Evolutionary conservation across 495 filamentous ascomycete species (phyloP).

Genomic region (Oidiodendron maius): DNA sequence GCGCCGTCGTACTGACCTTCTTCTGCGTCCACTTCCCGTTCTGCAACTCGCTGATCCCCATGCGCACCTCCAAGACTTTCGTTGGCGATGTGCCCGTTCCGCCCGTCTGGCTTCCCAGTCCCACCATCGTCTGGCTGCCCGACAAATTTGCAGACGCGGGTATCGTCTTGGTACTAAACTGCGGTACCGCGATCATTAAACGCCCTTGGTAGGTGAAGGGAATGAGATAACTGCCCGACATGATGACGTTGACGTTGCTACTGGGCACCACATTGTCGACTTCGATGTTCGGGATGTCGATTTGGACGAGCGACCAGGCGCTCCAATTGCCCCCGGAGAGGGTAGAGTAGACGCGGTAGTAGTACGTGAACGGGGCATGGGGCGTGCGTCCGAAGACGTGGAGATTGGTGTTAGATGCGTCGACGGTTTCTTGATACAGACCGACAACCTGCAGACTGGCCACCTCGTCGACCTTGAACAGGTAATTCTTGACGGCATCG

Average conservation of each 20-base stretch:
- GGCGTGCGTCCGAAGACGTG: slow-evolving; percentile 18
- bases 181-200: slow-evolving; percentile 13
- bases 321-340: slow-evolving; percentile 5
- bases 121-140: slow-evolving; percentile 23
- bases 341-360: background rate
- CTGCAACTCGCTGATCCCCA: too few species aligned
- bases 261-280: too few species aligned
- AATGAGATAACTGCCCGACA: slow-evolving; percentile 6
- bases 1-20: slow-evolving; percentile 5
- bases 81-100: too few species aligned
- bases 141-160: background rate
- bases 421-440: too few species aligned
- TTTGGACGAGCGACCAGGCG: slow-evolving; percentile 14
- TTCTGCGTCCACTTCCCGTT: slow-evolving; percentile 27
- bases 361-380: slow-evolving; percentile 15
- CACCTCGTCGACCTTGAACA: background rate
- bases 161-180: slow-evolving; percentile 1
- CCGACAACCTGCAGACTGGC: background rate
- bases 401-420: too few species aligned
- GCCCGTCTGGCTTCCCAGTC: too few species aligned
- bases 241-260: too few species aligned
- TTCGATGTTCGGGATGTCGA: slow-evolving; percentile 25
- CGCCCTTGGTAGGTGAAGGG: slow-evolving; percentile 1
- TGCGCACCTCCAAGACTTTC: too few species aligned
- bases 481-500: background rate